phyloP scores from a whole-genome alignment of 2,329 filamentous ascomycete species.

The Ophiosphaerella narmari region DNA sequence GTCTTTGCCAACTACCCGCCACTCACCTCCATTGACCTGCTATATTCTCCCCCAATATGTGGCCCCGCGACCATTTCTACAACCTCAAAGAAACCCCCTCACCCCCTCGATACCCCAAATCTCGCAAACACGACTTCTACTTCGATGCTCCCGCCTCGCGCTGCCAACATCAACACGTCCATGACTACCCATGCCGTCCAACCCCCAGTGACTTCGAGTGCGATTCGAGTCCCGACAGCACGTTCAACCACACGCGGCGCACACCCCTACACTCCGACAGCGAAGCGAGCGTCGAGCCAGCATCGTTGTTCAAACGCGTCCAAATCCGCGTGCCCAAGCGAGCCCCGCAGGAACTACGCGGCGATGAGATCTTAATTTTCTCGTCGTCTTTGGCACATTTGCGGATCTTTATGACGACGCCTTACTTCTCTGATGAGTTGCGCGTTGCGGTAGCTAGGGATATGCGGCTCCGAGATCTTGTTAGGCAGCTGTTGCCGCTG shows the following conservation, averaged over 20 bases:
- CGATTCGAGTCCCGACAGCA: background rate
- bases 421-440: background rate
- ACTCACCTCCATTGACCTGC: background rate
- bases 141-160: background rate
- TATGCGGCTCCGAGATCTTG: conserved; percentile 16
- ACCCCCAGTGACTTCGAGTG: background rate
- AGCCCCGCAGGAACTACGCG: background rate
- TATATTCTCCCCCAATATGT: conserved; percentile 7
- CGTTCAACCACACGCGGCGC: background rate
- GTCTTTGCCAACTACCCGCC: background rate
- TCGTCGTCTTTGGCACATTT: conserved; percentile 6
- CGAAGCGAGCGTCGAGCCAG: background rate
- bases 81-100: background rate
- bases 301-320: background rate
- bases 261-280: background rate
- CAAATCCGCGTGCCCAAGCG: background rate
- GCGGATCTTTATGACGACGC: conserved; percentile 1
- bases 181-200: background rate
- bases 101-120: background rate
- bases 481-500: conserved; percentile 10
- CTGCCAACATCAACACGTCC: background rate
- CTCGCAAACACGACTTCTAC: background rate
- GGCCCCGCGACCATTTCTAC: conserved; percentile 4
- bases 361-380: conserved; percentile 11
- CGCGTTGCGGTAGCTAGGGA: conserved; percentile 10